Evolutionary conservation across 306 rosid genomes (phyloP).

Genomic region (Trichosanthes cucumerina): DNA sequence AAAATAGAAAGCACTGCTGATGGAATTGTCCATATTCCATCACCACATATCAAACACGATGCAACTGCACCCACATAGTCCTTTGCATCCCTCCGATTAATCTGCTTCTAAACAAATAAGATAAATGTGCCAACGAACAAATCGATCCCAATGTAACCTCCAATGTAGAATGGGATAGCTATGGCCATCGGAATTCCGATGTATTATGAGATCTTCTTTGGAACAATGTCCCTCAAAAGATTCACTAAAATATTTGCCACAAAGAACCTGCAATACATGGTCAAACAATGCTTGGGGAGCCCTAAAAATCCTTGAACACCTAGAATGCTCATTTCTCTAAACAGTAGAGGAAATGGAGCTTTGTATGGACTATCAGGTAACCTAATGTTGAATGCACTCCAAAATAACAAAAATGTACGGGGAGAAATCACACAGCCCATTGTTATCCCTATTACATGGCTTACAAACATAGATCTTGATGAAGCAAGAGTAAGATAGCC

Average conservation of each 20-base stretch:
- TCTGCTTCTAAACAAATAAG: slow-evolving; percentile 63
- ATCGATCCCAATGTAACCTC: slow-evolving; percentile 83
- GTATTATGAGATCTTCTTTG: slow-evolving; percentile 55
- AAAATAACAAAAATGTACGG: slow-evolving; percentile 89
- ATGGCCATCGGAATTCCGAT: slow-evolving; percentile 95
- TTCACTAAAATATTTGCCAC: slow-evolving; percentile 58
- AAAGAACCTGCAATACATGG: slow-evolving; percentile 62
- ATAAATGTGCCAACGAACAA: slow-evolving; percentile 85
- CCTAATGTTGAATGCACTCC: slow-evolving; percentile 89
- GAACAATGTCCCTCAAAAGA: slow-evolving; percentile 56
- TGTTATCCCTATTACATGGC: slow-evolving; percentile 79
- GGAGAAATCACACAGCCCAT: slow-evolving; percentile 95
- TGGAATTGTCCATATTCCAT: slow-evolving; percentile 96
- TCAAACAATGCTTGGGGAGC: slow-evolving; percentile 76
- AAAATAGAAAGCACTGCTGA: slow-evolving; percentile 78
- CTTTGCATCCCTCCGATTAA: slow-evolving; percentile 65
- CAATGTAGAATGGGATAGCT: slow-evolving; percentile 84
- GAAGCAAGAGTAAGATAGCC: slow-evolving; percentile 92
- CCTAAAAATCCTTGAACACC: slow-evolving; percentile 84
- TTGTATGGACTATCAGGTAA: slow-evolving; percentile 85
- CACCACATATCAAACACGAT: slow-evolving; percentile 90
- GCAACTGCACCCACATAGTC: slow-evolving; percentile 90
- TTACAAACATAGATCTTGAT: slow-evolving; percentile 85
- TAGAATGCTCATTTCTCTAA: slow-evolving; percentile 87
- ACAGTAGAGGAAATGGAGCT: slow-evolving; percentile 80